Conservation (phyloP, 257 asterid genomes). For the Linderniella brevidens region DNA sequence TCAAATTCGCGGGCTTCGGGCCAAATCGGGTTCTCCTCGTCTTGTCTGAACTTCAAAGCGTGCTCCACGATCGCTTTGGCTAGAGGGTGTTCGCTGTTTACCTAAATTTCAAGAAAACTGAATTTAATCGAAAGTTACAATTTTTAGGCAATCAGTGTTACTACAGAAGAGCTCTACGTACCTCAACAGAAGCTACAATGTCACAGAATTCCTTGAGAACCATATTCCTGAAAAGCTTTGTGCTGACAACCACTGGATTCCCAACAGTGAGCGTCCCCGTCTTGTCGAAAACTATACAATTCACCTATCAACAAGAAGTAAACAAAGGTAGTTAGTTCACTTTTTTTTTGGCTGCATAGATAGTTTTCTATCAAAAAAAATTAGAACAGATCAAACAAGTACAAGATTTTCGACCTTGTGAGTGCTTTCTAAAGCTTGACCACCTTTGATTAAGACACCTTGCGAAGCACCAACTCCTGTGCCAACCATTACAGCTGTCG, state of each 20-base stretch:
- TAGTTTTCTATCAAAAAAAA: not conserved
- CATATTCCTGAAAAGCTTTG: slow-evolving; percentile 36
- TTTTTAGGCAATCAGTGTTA: not conserved
- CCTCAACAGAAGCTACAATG: slow-evolving; percentile 78
- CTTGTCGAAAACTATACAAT: slow-evolving; percentile 62
- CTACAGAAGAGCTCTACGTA: slow-evolving; percentile 7
- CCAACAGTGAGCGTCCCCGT: slow-evolving; percentile 80
- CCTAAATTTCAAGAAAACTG: slow-evolving; percentile 19
- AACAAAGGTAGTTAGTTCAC: not conserved
- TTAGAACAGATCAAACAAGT: not conserved
- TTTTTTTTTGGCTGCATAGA: not conserved
- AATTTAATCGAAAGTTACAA: too few relatives aligned
- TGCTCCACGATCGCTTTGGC: slow-evolving; percentile 62
- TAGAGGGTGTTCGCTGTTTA: slow-evolving; percentile 78
- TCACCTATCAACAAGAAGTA: slow-evolving; percentile 27
- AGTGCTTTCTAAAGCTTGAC: slow-evolving; percentile 70
- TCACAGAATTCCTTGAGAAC: slow-evolving; percentile 38
- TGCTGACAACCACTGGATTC: slow-evolving; percentile 54
- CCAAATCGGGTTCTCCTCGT: slow-evolving; percentile 32
- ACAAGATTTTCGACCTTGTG: slow-evolving; percentile 32
- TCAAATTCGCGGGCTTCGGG: slow-evolving; percentile 43
- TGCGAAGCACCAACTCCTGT: slow-evolving; percentile 13
- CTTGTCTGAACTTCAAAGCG: slow-evolving; percentile 31
- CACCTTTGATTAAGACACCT: slow-evolving; percentile 83
- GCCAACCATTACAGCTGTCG: slow-evolving; percentile 3